These are phyloP conservation scores for Plasmodium blacklocki DNA, from an alignment of 169 alveolate species.

Conservation along the genomic window DNA sequence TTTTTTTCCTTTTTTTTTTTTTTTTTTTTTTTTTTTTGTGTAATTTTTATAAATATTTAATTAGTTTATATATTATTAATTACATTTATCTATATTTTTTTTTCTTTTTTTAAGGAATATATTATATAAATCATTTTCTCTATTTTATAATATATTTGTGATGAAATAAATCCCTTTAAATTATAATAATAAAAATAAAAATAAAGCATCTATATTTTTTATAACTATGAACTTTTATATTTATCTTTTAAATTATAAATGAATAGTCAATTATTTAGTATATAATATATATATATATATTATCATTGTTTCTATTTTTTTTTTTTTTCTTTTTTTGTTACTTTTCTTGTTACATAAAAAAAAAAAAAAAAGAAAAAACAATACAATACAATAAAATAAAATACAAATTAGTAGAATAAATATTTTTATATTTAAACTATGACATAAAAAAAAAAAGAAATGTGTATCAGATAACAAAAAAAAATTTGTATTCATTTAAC, in stretches of 20 bases:
- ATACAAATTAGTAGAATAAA: conserved; percentile 17
- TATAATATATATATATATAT: too few relatives aligned
- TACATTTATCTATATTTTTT: too few relatives aligned
- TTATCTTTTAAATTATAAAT: too few relatives aligned
- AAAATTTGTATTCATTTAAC: neutral
- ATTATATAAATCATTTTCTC: too few relatives aligned
- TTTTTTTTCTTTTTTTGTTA: neutral
- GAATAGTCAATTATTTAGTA: too few relatives aligned
- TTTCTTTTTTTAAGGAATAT: too few relatives aligned
- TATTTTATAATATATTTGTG: too few relatives aligned
- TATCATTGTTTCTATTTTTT: neutral
- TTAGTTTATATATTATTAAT: too few relatives aligned
- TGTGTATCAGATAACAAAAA: neutral
- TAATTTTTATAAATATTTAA: neutral
- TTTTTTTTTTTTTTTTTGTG: neutral
- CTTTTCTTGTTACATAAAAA: neutral
- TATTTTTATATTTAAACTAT: conserved; percentile 55
- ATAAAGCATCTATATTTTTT: too few relatives aligned
- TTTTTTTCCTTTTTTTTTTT: neutral
- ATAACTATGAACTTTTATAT: too few relatives aligned
- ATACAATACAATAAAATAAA: neutral
- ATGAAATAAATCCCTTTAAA: too few relatives aligned
- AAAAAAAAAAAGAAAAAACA: neutral
- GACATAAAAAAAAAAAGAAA: conserved; percentile 17
- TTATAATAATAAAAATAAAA: too few relatives aligned